Conservation (phyloP, 2,329 filamentous ascomycete species). For the Arthrobotrys sphaeroides region DNA sequence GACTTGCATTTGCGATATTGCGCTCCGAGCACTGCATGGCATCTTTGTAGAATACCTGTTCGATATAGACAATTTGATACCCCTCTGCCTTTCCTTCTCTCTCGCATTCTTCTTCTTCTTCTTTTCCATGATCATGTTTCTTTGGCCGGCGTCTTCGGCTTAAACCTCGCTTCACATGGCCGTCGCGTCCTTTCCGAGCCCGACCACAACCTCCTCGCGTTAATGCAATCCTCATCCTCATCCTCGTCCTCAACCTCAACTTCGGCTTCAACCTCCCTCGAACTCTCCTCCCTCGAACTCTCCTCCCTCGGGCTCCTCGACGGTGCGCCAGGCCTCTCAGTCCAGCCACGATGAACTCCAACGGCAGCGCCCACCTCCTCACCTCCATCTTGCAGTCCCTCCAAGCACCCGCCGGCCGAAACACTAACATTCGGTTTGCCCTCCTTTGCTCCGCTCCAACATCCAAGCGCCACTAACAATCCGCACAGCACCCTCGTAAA, state of each 20-base stretch:
- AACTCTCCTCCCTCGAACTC: not conserved
- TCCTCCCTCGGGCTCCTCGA: not conserved
- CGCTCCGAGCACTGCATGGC: not conserved
- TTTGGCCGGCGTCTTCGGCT: constrained; percentile 26
- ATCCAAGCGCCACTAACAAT: constrained; percentile 2
- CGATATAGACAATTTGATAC: constrained; percentile 45
- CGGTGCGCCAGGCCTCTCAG: not conserved
- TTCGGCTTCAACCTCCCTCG: not conserved
- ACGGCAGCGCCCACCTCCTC: constrained; percentile 48
- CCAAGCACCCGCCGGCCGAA: constrained; percentile 44
- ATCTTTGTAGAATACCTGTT: constrained; percentile 30
- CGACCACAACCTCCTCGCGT: constrained; percentile 36
- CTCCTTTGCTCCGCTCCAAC: not conserved
- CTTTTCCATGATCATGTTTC: not conserved
- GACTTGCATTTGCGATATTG: not conserved
- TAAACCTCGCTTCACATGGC: constrained; percentile 45
- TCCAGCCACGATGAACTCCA: constrained; percentile 35
- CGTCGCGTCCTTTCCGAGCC: constrained; percentile 41
- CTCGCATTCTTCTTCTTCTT: too few relatives aligned
- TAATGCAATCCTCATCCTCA: not conserved
- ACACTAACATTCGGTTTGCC: constrained; percentile 45
- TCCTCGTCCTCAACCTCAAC: not conserved
- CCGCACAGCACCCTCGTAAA: constrained; percentile 35
- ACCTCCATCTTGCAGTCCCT: constrained; percentile 44
- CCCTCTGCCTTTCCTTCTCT: not conserved